Evolutionary conservation across 306 rosid species (phyloP), one percentile per base, ranked within the genome.

Genomic region (Corylus americana): DNA sequence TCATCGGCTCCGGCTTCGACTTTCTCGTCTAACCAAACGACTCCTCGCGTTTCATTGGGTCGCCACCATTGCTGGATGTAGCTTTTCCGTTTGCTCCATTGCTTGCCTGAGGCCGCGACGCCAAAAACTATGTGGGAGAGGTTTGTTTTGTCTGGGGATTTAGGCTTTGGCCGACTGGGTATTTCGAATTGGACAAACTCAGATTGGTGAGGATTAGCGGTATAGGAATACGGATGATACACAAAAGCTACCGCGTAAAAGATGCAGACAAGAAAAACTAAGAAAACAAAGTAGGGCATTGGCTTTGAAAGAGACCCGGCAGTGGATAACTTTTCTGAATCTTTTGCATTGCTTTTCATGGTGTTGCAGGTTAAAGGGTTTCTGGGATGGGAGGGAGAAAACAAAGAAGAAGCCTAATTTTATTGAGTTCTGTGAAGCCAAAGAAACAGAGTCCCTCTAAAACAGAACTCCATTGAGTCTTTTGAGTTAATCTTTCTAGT

Each of bases 41-140:
- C 72, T 31, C 95, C 98, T 7, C 93, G 68, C 92, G 86, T 93
- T 67, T 87, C 70, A 3, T 77, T 58, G 0, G 91, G 88, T 62
- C 69, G 85, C 91, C 95, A 93, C 97, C 95, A 93, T 0, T 83
- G 85, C 81, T 90, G 91, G 53, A 93, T 80, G 87, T 91, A 90
- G 74, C 86, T 86, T 68, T 93, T 93, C 31, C 98, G 80, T 27
- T 84, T 83, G 35, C 70, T 78, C 93, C 93, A 93, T 20, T 90
- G 89, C 20, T 90, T 89, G 8, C 95, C 85, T 1, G 93, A 93
- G 27, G 95, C 93, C 17, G 85, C 97, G 20, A 91, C 86, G 37
- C 97, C 93, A 31, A 93, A 93, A 0, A 90, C 97, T 71, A 91
- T 75, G 82, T 93, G 95, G 37, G 90, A 85, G 74, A 93, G 73